phyloP scores from a whole-genome alignment of 306 rosid species.

The Casuarina equisetifolia region DNA sequence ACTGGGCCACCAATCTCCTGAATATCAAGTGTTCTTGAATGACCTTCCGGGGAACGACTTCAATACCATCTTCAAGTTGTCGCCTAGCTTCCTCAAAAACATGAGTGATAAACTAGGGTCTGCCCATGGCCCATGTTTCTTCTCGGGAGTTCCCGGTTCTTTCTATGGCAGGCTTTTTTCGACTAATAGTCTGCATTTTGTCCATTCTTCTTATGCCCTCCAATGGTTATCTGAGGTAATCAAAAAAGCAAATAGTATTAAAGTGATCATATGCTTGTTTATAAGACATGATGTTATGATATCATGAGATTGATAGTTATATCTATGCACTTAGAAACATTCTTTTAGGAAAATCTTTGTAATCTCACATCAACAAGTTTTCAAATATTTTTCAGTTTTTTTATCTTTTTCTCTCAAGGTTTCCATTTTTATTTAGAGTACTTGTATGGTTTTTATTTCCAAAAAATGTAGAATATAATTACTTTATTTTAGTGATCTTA shows the following conservation, averaged over 20 bases:
- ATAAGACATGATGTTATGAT: too few species aligned
- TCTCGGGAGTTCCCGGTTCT: conserved; percentile 55
- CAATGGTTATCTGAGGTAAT: conserved; percentile 52
- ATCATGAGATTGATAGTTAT: too few species aligned
- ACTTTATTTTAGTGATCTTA: too few species aligned
- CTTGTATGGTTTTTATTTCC: too few species aligned
- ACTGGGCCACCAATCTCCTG: conserved; percentile 29
- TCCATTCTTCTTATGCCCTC: conserved; percentile 54
- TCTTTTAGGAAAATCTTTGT: too few species aligned
- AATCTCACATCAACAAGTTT: too few species aligned
- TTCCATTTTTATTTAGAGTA: too few species aligned
- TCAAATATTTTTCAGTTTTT: too few species aligned
- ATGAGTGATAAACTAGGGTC: conserved; percentile 23
- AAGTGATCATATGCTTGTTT: too few species aligned
- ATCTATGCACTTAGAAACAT: too few species aligned
- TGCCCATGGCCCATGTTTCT: conserved; percentile 34
- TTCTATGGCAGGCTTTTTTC: conserved; percentile 60
- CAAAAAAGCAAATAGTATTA: neutral
- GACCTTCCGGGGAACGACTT: conserved; percentile 61
- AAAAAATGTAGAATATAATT: too few species aligned
- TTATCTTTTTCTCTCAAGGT: too few species aligned
- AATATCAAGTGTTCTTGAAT: conserved; percentile 42
- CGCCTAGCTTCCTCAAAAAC: conserved; percentile 31
- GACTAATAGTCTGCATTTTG: conserved; percentile 38
- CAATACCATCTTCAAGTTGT: conserved; percentile 43